Evolutionary conservation across 805 yeast genomes (phyloP).

Genomic region (Pichia insulana): DNA sequence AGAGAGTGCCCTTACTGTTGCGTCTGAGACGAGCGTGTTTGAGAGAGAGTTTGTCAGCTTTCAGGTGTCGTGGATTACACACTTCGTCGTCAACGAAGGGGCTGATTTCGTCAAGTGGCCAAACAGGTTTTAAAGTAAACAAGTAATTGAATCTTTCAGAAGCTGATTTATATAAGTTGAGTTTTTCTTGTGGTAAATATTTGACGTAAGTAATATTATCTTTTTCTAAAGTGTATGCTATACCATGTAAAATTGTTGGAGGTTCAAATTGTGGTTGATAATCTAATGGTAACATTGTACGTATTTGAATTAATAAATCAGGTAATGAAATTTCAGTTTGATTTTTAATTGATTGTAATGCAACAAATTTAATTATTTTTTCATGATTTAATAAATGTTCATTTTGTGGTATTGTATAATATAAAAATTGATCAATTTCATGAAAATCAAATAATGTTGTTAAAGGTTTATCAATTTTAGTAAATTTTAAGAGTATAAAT

Average conservation of each 20-base stretch:
- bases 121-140: conserved; percentile 44
- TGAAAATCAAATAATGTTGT: background rate
- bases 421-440: background rate
- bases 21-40: conserved; percentile 52
- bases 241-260: conserved; percentile 34
- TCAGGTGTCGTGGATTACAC: conserved; percentile 33
- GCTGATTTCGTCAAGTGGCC: conserved; percentile 54
- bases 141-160: conserved; percentile 41
- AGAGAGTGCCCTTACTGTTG: background rate
- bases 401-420: background rate
- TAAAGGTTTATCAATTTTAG: background rate
- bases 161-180: conserved; percentile 33
- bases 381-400: conserved; percentile 9
- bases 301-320: conserved; percentile 59
- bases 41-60: conserved; percentile 50
- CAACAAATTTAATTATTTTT: conserved; percentile 15
- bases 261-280: conserved; percentile 42
- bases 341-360: background rate
- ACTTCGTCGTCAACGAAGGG: conserved; percentile 50
- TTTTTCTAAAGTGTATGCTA: conserved; percentile 24
- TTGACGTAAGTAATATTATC: conserved; percentile 2
- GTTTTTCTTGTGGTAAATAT: conserved; percentile 23
- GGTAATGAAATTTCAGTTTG: too few species aligned
- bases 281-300: conserved; percentile 54
- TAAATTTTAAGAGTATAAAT: background rate